A percentile compares a stretch with the other conserved stretches of the same genome.
Conservation (phyloP, 495 filamentous ascomycete species). For the Talaromyces thailandensis region DNA sequence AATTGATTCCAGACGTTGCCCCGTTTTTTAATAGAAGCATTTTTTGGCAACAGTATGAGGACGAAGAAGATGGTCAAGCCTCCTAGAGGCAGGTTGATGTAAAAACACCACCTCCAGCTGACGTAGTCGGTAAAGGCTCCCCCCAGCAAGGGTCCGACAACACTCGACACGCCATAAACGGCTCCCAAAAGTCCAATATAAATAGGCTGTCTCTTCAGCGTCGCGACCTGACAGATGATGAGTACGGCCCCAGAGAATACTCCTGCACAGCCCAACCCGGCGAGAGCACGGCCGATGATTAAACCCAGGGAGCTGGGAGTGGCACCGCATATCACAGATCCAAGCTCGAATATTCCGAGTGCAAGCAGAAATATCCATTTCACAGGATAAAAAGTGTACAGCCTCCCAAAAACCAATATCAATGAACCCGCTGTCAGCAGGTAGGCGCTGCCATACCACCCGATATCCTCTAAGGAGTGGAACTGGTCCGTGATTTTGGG, state of each 20-base stretch:
- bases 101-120: conserved; percentile 44
- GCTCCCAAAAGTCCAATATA: conserved; percentile 22
- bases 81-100: conserved; percentile 38
- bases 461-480: too few relatives aligned
- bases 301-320: conserved; percentile 54
- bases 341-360: conserved; percentile 60
- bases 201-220: conserved; percentile 27
- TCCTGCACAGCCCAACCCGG: conserved; percentile 62
- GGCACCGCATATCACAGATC: conserved; percentile 57
- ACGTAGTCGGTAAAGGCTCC: conserved; percentile 33
- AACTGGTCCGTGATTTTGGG: too few relatives aligned
- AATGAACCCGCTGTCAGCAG: too few relatives aligned
- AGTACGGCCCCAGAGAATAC: conserved; percentile 66
- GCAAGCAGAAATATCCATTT: conserved; percentile 49
- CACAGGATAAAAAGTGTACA: conserved; percentile 65
- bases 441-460: too few relatives aligned
- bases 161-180: conserved; percentile 28
- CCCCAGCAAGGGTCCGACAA: conserved; percentile 28
- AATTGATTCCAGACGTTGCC: too few relatives aligned
- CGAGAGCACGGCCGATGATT: conserved; percentile 66
- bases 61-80: conserved; percentile 18
- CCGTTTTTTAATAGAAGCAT: too few relatives aligned
- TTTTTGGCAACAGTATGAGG: conserved; percentile 27
- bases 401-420: conserved; percentile 56
- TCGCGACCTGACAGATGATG: conserved; percentile 64